phyloP scores from a whole-genome alignment of 1,139 yeast species.

The Saccharomyces hybrid region DNA sequence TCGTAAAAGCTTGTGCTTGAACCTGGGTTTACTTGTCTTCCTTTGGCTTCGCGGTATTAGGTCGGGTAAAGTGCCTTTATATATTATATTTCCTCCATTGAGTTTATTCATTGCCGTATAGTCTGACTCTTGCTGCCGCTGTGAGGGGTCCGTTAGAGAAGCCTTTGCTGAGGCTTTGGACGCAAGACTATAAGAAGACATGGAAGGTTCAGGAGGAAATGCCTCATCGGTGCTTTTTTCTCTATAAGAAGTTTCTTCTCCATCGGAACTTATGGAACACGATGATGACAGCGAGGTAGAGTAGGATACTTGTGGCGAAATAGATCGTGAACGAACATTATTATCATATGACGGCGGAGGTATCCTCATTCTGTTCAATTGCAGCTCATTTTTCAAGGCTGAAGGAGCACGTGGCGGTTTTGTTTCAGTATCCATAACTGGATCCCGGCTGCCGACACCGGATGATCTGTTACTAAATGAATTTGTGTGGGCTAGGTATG shows the following conservation, averaged over 20 bases:
- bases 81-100: constrained; percentile 14
- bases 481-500: not conserved
- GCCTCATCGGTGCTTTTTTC: not conserved
- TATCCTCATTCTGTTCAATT: not conserved
- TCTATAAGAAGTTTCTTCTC: not conserved
- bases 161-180: not conserved
- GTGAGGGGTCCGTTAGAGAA: not conserved
- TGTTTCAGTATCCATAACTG: not conserved
- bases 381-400: not conserved
- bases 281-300: not conserved
- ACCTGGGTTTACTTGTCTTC: constrained; percentile 15
- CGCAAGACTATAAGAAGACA: not conserved
- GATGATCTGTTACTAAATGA: not conserved
- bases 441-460: not conserved
- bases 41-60: constrained; percentile 20
- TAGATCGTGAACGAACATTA: not conserved
- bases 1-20: constrained; percentile 11
- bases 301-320: not conserved
- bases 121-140: not conserved
- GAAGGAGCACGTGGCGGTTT: not conserved
- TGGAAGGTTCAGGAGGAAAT: not conserved
- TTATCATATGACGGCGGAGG: not conserved
- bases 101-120: constrained; percentile 13
- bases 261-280: not conserved
- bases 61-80: constrained; percentile 25